Evolutionary conservation across 768 basidiomycete species (phyloP), one percentile per base, ranked within the genome.

Genomic region (Termitomyces sp.): DNA sequence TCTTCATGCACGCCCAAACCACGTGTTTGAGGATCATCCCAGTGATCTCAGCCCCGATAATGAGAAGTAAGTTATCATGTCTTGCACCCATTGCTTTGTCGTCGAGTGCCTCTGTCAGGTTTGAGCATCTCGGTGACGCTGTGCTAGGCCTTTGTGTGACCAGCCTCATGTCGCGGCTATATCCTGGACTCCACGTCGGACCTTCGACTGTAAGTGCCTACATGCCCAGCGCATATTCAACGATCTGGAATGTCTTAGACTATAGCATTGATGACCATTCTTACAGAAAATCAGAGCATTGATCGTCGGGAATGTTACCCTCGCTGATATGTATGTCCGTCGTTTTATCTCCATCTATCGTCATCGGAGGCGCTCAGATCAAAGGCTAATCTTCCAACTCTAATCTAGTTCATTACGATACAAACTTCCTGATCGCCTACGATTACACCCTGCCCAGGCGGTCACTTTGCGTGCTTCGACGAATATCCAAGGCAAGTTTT

Each of bases 31-130:
- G 68, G 91, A 93, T 70, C 78, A 75, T 40, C 82, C 78, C 0
- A 77, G 82, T 62, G 90, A 93, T 70, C 85, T 80, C 2, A 87
- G 87, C 53, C 90, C 89, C 6, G 91, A 93, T 68, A 92, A 93
- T 62, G 91, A 93, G 74, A 87, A 83, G 91, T 90, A 56, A 64
- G 77, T 69, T 23, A 20, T 33, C 43, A 23, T 40, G 52, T 48
- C 4, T 20, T 38, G 52, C 50, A 57, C 16, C 58, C 46, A 8
- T 8, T 2, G 2, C 12, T 40, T 30, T 16, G 26, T 38, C 36
- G 47, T 30, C n/a, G 5, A 36, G 10, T 10, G 51, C 13, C 12
- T 4, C 36, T 55, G 33, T 23, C 18, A 92, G 90, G 67, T 81
- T 82, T 54, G 91, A 93, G 68, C 87, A 91, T 70, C 72, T 91